phyloP scores from a whole-genome alignment of 495 filamentous ascomycete genomes.

The Aspergillus bridgeri region DNA sequence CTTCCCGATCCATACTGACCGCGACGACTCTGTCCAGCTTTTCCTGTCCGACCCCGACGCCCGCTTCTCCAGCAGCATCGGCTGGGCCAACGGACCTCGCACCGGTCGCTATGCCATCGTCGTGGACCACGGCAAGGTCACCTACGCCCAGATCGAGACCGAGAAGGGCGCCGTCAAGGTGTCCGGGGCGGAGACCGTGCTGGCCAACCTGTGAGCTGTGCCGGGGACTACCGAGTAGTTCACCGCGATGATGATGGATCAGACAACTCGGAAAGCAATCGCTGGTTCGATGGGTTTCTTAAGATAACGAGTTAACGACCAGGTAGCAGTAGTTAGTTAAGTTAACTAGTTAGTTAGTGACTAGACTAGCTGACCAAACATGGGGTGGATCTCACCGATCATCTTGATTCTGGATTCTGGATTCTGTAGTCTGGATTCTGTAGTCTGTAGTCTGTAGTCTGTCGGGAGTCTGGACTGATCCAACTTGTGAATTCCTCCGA shows the following conservation, averaged over 20 bases:
- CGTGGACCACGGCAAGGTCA: slow-evolving; percentile 83
- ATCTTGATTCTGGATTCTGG: neutral
- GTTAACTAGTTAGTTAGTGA: too few relatives aligned
- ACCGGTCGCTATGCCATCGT: slow-evolving; percentile 83
- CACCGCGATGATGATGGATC: neutral
- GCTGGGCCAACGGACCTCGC: slow-evolving; percentile 67
- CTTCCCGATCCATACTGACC: neutral
- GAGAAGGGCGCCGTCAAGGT: slow-evolving; percentile 57
- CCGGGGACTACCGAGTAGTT: too few relatives aligned
- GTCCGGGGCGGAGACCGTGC: slow-evolving; percentile 69
- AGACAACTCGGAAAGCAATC: neutral
- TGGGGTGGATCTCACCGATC: neutral
- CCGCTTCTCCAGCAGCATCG: slow-evolving; percentile 72
- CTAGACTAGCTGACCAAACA: neutral
- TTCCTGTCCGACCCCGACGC: slow-evolving; percentile 79
- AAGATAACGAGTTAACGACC: too few relatives aligned
- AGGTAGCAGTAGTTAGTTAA: too few relatives aligned
- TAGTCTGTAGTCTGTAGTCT: too few relatives aligned
- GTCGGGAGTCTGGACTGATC: too few relatives aligned
- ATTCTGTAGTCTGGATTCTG: too few relatives aligned
- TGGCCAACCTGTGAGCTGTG: slow-evolving; percentile 35
- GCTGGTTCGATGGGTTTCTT: neutral
- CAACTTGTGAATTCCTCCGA: too few relatives aligned
- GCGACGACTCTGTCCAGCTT: slow-evolving; percentile 44
- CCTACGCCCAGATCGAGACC: slow-evolving; percentile 78